Conservation (phyloP, 192 early-diverging fungal species). For the Pilobolus umbonatus region DNA sequence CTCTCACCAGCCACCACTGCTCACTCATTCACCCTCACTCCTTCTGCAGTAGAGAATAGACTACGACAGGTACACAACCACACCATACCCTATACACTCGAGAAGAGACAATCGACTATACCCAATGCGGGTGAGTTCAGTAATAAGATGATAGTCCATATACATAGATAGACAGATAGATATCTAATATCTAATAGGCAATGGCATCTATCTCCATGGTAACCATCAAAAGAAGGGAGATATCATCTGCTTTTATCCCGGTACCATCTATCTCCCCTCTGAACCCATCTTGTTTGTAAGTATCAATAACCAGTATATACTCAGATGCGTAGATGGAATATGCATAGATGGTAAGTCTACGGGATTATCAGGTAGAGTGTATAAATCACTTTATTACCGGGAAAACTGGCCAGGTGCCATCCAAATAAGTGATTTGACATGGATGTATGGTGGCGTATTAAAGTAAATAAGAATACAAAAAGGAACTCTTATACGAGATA, state of each 20-base stretch:
- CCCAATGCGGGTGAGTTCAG: conserved; percentile 9
- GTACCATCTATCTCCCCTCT: conserved; percentile 36
- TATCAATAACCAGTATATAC: conserved; percentile 40
- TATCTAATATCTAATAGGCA: conserved; percentile 2
- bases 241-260: conserved; percentile 32
- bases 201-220: conserved; percentile 24
- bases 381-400: conserved; percentile 34
- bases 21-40: too few relatives aligned
- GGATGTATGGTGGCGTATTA: conserved; percentile 31
- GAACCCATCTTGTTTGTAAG: conserved; percentile 43
- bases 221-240: conserved; percentile 3
- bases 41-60: too few relatives aligned
- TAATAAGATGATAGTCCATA: neutral
- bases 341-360: conserved; percentile 39
- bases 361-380: conserved; percentile 36
- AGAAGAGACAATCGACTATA: conserved; percentile 1
- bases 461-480: neutral
- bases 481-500: neutral
- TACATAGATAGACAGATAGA: neutral
- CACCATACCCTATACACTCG: neutral
- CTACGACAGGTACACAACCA: too few relatives aligned
- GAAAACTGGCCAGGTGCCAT: conserved; percentile 45
- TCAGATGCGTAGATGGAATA: conserved; percentile 44
- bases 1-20: too few relatives aligned
- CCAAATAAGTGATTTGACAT: conserved; percentile 36